Conservation (phyloP, 176 grass and related monocot genomes). For the Oryza australiensis region DNA sequence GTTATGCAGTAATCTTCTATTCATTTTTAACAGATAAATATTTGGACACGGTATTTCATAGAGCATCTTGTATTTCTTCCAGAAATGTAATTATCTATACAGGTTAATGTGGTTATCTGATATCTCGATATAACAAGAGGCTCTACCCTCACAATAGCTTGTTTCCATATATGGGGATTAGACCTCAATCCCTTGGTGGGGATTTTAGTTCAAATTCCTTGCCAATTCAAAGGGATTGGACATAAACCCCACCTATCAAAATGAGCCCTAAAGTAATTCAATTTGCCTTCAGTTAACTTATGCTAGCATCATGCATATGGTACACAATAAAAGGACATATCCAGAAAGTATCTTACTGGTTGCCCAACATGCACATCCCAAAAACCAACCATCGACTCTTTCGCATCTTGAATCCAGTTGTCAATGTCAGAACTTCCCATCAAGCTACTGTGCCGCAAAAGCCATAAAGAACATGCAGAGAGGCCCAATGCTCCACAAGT, state of each 20-base stretch:
- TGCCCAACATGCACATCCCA: conserved; percentile 75
- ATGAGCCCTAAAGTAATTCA: conserved; percentile 22
- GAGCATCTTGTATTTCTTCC: not conserved
- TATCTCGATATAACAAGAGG: not conserved
- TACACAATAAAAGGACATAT: conserved; percentile 2
- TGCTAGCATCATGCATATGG: not conserved
- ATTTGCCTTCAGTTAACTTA: conserved; percentile 20
- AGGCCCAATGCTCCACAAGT: conserved; percentile 86
- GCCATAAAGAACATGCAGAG: conserved; percentile 84
- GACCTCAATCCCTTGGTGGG: not conserved
- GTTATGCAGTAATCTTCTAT: not conserved
- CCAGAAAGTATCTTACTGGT: conserved; percentile 57
- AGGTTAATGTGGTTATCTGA: not conserved
- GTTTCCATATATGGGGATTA: not conserved
- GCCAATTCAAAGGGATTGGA: not conserved
- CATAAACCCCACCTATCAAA: not conserved
- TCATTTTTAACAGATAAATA: conserved; percentile 22
- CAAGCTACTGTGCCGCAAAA: conserved; percentile 93
- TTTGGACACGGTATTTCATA: not conserved
- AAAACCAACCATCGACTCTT: conserved; percentile 73
- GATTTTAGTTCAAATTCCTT: not conserved
- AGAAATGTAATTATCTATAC: not conserved
- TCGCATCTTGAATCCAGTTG: conserved; percentile 89
- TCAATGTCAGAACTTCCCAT: conserved; percentile 95
- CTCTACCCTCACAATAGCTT: not conserved